phyloP scores from a whole-genome alignment of 2,329 filamentous ascomycete genomes.

The Fusarium sp. region DNA sequence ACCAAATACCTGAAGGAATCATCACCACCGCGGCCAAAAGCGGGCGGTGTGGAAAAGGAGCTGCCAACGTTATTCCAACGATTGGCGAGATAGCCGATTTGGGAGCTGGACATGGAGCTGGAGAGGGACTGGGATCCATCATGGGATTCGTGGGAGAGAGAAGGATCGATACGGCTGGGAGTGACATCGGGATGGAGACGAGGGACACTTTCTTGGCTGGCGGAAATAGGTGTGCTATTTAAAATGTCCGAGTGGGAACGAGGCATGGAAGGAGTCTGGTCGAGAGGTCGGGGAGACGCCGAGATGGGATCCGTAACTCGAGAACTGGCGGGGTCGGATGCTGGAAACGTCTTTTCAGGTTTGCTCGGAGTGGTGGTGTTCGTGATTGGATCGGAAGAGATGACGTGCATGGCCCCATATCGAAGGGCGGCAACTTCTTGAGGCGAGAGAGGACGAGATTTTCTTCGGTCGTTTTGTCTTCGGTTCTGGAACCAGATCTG shows the following conservation, averaged over 20 bases:
- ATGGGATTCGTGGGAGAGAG: constrained; percentile 50
- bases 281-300: constrained; percentile 44
- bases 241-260: constrained; percentile 46
- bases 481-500: constrained; percentile 99
- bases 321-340: constrained; percentile 49
- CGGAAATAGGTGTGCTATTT: constrained; percentile 46
- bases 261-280: constrained; percentile 48
- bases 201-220: constrained; percentile 35
- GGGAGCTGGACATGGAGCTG: constrained; percentile 59
- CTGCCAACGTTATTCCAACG: constrained; percentile 68
- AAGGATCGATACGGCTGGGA: constrained; percentile 46
- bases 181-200: constrained; percentile 43
- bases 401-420: constrained; percentile 68
- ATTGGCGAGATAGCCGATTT: constrained; percentile 69
- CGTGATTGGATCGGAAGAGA: constrained; percentile 63
- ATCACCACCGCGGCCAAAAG: constrained; percentile 57
- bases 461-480: constrained; percentile 91
- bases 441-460: constrained; percentile 85
- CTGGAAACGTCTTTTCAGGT: constrained; percentile 47
- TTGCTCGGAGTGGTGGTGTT: constrained; percentile 46
- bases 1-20: constrained; percentile 64
- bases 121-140: constrained; percentile 51
- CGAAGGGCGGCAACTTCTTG: constrained; percentile 80
- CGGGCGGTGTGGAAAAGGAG: constrained; percentile 66
- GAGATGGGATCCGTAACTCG: constrained; percentile 45